Percentiles rank a stretch among this genome's conserved stretches.
phyloP scores from a whole-genome alignment of 2,329 filamentous ascomycete genomes.

The Colletotrichum tofieldiae region DNA sequence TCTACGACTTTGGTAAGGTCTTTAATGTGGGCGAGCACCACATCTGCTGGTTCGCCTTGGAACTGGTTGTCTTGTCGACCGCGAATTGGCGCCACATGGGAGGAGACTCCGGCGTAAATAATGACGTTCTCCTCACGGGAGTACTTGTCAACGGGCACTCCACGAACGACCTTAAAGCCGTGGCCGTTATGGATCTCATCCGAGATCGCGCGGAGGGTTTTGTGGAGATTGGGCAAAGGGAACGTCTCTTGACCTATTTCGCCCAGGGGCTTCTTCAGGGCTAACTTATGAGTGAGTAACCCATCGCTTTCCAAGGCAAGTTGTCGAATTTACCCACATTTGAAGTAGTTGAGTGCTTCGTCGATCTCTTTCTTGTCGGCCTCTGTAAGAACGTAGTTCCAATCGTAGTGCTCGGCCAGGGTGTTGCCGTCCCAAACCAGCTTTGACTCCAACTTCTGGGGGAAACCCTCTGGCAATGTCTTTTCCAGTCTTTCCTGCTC shows the following conservation, averaged over 20 bases:
- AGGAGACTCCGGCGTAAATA: slow-evolving; percentile 73
- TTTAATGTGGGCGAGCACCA: slow-evolving; percentile 74
- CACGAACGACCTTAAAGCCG: slow-evolving; percentile 75
- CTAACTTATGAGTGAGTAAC: slow-evolving; percentile 5
- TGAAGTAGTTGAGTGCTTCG: slow-evolving; percentile 39
- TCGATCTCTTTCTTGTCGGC: slow-evolving; percentile 66
- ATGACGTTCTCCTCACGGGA: slow-evolving; percentile 70
- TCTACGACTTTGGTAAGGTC: slow-evolving; percentile 64
- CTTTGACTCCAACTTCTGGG: slow-evolving; percentile 61
- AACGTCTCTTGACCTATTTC: slow-evolving; percentile 63
- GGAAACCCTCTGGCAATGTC: slow-evolving; percentile 66
- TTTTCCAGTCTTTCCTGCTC: slow-evolving; percentile 57
- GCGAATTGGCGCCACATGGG: slow-evolving; percentile 69
- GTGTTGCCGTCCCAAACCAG: slow-evolving; percentile 72
- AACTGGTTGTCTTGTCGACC: slow-evolving; percentile 67
- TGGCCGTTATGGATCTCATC: slow-evolving; percentile 70
- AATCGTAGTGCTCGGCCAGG: slow-evolving; percentile 64
- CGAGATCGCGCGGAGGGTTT: slow-evolving; percentile 66
- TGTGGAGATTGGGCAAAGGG: slow-evolving; percentile 67
- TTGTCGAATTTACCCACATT: slow-evolving; percentile 8
- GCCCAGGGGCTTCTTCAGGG: slow-evolving; percentile 11
- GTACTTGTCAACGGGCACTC: slow-evolving; percentile 68
- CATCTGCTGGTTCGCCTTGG: slow-evolving; percentile 63
- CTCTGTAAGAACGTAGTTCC: slow-evolving; percentile 65
- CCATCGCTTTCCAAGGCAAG: too few relatives aligned